These are phyloP conservation scores for Termitomyces eurrhizus DNA, from an alignment of 768 basidiomycete species.

Conservation along the genomic window DNA sequence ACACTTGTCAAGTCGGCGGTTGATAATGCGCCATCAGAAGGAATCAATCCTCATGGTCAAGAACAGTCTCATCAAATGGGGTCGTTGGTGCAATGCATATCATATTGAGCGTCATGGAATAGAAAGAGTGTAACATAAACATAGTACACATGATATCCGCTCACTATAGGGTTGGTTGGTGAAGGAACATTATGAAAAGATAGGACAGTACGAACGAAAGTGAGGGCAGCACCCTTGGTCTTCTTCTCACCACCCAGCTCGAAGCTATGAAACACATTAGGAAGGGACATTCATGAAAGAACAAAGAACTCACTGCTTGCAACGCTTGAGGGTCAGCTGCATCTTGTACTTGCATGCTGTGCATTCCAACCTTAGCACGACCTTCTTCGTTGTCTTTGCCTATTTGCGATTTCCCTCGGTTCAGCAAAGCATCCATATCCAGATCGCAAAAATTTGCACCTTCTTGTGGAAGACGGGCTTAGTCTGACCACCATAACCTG, in stretches of 20 bases:
- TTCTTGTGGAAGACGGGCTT: conserved; percentile 99
- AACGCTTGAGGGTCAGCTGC: conserved; percentile 94
- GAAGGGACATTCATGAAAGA: background rate
- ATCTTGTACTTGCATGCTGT: conserved; percentile 98
- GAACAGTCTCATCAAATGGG: background rate
- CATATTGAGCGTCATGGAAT: conserved; percentile 19
- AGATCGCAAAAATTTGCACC: conserved; percentile 37
- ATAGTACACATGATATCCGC: conserved; percentile 16
- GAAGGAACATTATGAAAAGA: background rate
- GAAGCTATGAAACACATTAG: conserved; percentile 54
- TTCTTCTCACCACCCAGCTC: conserved; percentile 99
- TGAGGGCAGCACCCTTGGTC: conserved; percentile 95
- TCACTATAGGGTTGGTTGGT: conserved; percentile 16
- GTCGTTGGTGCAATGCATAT: conserved; percentile 14
- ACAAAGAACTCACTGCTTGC: conserved; percentile 81
- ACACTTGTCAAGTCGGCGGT: background rate
- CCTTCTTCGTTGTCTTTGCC: conserved; percentile 99
- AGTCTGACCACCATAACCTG: conserved; percentile 99
- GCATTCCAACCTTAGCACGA: conserved; percentile 96
- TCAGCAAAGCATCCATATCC: background rate
- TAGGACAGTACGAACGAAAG: conserved; percentile 64
- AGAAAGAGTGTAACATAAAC: conserved; percentile 15
- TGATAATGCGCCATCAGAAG: too few relatives aligned
- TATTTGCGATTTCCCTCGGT: conserved; percentile 22
- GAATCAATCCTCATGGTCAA: background rate